Evolutionary conservation across 768 basidiomycete species (phyloP).

Genomic region (Phylloporus arenicola): DNA sequence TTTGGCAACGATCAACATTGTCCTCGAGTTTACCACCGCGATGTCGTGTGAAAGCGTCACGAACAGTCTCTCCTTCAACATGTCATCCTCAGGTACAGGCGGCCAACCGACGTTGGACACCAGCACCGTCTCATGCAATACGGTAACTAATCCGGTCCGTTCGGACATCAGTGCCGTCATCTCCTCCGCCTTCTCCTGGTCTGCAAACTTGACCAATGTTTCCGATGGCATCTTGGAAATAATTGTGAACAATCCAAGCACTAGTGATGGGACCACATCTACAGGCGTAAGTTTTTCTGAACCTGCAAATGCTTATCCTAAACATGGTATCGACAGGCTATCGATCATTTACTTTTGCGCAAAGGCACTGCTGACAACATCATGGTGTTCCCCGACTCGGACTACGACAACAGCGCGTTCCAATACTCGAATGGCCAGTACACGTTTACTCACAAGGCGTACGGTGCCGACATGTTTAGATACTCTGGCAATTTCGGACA

Average conservation of each 20-base stretch:
- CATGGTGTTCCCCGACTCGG: conserved; percentile 81
- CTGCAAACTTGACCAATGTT: conserved; percentile 65
- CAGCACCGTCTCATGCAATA: conserved; percentile 40
- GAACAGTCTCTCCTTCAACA: conserved; percentile 54
- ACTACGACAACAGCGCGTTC: conserved; percentile 65
- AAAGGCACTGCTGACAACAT: conserved; percentile 73
- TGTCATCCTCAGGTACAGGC: conserved; percentile 64
- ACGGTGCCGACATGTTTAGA: conserved; percentile 82
- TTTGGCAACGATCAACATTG: conserved; percentile 54
- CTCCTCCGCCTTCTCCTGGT: conserved; percentile 65
- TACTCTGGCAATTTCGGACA: conserved; percentile 84
- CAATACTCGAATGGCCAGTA: conserved; percentile 57
- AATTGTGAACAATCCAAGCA: conserved; percentile 51
- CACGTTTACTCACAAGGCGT: conserved; percentile 74
- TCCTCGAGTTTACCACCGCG: conserved; percentile 69
- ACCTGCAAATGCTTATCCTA: neutral
- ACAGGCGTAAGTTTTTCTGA: conserved; percentile 50
- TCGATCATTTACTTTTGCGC: conserved; percentile 74
- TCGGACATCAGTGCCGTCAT: conserved; percentile 49
- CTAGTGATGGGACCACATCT: conserved; percentile 35
- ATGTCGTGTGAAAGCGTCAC: conserved; percentile 77
- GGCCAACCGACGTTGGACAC: conserved; percentile 48
- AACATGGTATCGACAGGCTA: conserved; percentile 35
- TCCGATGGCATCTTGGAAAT: conserved; percentile 82
- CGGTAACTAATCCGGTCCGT: conserved; percentile 44